These are phyloP conservation scores for Candida smagusa DNA, from an alignment of 1,139 yeast genomes.

Conservation along the genomic window DNA sequence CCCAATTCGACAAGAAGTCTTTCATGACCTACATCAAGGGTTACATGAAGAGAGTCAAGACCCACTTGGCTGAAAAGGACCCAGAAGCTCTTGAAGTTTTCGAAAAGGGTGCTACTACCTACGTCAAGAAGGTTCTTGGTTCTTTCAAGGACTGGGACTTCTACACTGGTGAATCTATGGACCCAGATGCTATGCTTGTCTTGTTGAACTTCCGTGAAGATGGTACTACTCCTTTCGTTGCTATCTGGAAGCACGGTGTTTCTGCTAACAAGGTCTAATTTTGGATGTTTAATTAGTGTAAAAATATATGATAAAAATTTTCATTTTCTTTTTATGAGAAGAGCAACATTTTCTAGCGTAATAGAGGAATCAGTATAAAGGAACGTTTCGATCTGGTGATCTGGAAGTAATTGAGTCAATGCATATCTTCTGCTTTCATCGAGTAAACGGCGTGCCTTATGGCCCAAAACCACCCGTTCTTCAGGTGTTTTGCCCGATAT, in stretches of 20 bases:
- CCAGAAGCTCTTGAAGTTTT: conserved; percentile 85
- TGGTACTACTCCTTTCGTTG: conserved; percentile 96
- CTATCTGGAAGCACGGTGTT: conserved; percentile 99
- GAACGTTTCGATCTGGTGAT: conserved; percentile 46
- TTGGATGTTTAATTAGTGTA: neutral
- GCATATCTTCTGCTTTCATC: conserved; percentile 55
- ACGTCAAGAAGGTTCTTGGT: conserved; percentile 92
- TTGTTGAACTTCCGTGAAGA: conserved; percentile 99
- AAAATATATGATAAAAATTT: no score
- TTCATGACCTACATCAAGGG: conserved; percentile 95
- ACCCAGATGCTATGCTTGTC: conserved; percentile 98
- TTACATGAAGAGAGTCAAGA: conserved; percentile 96
- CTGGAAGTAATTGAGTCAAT: conserved; percentile 30
- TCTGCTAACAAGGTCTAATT: conserved; percentile 80
- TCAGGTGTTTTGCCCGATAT: conserved; percentile 23
- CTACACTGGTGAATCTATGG: conserved; percentile 99
- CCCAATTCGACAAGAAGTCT: conserved; percentile 96
- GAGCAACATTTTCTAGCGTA: conserved; percentile 71
- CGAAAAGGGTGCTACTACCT: conserved; percentile 95
- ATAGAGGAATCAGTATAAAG: conserved; percentile 55
- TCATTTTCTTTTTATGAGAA: conserved; percentile 16
- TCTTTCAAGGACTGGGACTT: conserved; percentile 99
- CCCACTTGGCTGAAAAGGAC: conserved; percentile 77
- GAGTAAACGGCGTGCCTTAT: conserved; percentile 63
- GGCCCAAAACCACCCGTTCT: conserved; percentile 59